These are phyloP conservation scores for Fusarium sp. DNA, from an alignment of 2,329 filamentous ascomycete genomes.

Conservation along the genomic window DNA sequence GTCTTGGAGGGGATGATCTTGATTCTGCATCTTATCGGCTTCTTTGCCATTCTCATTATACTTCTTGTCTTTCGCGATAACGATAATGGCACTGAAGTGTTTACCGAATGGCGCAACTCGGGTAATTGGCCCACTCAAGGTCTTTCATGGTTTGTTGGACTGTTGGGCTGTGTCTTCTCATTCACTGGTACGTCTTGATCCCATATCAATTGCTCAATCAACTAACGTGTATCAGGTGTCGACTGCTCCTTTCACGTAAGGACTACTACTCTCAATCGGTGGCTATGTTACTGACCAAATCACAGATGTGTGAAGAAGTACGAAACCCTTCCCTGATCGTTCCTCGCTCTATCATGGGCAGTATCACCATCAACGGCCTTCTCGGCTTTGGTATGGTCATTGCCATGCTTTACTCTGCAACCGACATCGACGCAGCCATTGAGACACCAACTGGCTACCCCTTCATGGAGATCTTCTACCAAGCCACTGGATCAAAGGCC, in stretches of 20 bases:
- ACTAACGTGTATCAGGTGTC: constrained; percentile 21
- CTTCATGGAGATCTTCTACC: constrained; percentile 37
- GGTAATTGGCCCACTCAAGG: constrained; percentile 35
- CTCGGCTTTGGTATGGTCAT: constrained; percentile 38
- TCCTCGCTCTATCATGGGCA: constrained; percentile 36
- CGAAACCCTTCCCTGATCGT: constrained; percentile 33
- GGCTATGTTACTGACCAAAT: background rate
- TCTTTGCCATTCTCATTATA: constrained; percentile 53
- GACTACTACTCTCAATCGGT: fast-evolving
- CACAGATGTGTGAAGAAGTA: constrained; percentile 39
- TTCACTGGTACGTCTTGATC: constrained; percentile 25
- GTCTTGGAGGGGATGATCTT: constrained; percentile 54
- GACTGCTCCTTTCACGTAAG: constrained; percentile 40
- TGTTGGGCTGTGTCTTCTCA: constrained; percentile 36
- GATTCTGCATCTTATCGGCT: constrained; percentile 55
- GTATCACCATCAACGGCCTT: constrained; percentile 30
- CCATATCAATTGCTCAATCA: fast-evolving
- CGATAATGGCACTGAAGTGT: constrained; percentile 42
- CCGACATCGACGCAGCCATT: constrained; percentile 35
- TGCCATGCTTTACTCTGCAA: constrained; percentile 37
- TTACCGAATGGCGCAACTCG: constrained; percentile 40
- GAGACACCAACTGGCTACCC: constrained; percentile 35
- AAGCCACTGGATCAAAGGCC: constrained; percentile 31
- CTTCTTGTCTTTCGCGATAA: constrained; percentile 44
- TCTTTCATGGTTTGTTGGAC: constrained; percentile 37